Base-by-base conservation (phyloP, 441 rosid genomes). In the Eruca vesicaria region DNA sequence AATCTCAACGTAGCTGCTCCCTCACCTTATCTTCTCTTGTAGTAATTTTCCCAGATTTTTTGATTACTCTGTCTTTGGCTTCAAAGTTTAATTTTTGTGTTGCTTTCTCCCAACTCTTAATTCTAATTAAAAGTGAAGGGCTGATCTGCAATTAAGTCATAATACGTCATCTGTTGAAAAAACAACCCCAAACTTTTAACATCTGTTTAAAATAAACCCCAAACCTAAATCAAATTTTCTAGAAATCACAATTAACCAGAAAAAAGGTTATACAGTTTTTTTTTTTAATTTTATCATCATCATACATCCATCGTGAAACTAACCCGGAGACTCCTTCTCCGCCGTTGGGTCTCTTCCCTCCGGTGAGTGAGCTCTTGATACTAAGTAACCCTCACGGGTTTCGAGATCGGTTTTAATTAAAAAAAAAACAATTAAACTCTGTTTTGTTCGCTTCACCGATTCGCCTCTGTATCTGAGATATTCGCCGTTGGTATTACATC, bases 91-190 rank as follows among this genome's bases (percentile, higher is more conserved):
- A n/a, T n/a, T n/a, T n/a, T n/a, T n/a, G n/a, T n/a, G n/a, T n/a
- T n/a, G n/a, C n/a, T n/a, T n/a, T n/a, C n/a, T n/a, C n/a, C n/a
- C n/a, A n/a, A n/a, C 33, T n/a, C 0, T 19, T 14, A 66, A 66
- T 66, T 60, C 6, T 72, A 38, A n/a, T 18, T 7, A 21, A 78
- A 72, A 7, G 21, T 62, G 66, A 35, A 67, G 81, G 77, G 73
- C 10, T 43, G 2, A 0, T 66, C 0, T 67, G 77, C 69, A 78
- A 78, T 72, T 78, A 61, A 29, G 5, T 10, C 5, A 52, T 15
- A 66, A 60, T 38, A 66, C 35, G 71, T 5, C 32, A 28, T 7
- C 11, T 68, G 28, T n/a, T 0, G n/a, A n/a, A 16, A 50, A 23
- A 50, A 16, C 6, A 8, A 32, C 48, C 63, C 67, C 32, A 33